These are phyloP conservation scores for Gaertneriomyces sp. DNA, from an alignment of 192 early-diverging fungal species.

Conservation along the genomic window DNA sequence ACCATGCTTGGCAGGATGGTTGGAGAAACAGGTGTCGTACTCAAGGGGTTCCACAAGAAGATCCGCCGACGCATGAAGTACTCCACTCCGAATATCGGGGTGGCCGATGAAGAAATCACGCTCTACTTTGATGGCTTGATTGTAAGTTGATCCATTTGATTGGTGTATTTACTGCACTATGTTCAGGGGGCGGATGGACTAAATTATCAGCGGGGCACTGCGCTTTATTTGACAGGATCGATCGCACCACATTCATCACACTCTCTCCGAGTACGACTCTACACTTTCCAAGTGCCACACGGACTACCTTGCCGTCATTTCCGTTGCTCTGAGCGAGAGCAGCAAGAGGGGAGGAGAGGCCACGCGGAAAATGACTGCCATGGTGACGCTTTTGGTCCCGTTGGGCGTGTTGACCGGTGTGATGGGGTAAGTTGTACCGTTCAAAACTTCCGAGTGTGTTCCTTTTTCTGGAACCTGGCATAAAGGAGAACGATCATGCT, in stretches of 20 bases:
- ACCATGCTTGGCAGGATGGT: neutral
- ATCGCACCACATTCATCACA: neutral
- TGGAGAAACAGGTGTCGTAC: neutral
- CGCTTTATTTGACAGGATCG: neutral
- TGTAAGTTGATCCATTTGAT: conserved; percentile 11
- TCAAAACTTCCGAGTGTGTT: too few relatives aligned
- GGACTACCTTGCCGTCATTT: conserved; percentile 20
- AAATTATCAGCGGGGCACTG: neutral
- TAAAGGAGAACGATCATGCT: too few relatives aligned
- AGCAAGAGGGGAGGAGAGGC: conserved; percentile 6
- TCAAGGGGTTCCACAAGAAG: conserved; percentile 1
- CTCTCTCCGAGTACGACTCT: neutral
- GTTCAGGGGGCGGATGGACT: conserved; percentile 6
- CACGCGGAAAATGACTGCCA: conserved; percentile 19
- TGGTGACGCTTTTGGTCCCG: conserved; percentile 21
- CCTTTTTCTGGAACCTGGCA: too few relatives aligned
- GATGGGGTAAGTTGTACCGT: conserved; percentile 11
- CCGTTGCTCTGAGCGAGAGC: conserved; percentile 5
- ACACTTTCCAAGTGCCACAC: conserved; percentile 8
- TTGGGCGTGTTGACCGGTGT: conserved; percentile 18
- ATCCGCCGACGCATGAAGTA: neutral
- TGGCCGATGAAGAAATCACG: conserved; percentile 7
- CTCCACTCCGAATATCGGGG: neutral
- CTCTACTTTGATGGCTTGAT: conserved; percentile 23
- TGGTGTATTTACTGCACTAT: neutral